phyloP scores from a whole-genome alignment of 768 basidiomycete genomes.

The Podaxis sp. region DNA sequence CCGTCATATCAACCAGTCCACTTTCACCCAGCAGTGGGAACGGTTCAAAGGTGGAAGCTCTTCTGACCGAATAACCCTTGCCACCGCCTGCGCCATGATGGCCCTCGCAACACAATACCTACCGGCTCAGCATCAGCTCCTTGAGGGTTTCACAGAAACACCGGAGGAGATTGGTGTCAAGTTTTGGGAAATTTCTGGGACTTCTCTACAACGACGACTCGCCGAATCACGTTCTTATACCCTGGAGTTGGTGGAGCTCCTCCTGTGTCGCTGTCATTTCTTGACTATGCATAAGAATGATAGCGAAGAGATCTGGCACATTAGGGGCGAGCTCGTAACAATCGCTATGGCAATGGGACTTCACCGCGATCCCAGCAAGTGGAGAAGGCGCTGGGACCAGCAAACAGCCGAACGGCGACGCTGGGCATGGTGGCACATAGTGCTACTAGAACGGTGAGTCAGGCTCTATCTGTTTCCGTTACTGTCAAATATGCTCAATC shows the following conservation, averaged over 20 bases:
- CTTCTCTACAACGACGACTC: constrained; percentile 61
- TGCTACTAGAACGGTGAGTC: constrained; percentile 72
- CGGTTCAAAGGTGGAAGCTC: constrained; percentile 68
- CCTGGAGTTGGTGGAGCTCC: constrained; percentile 74
- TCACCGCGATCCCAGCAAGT: constrained; percentile 83
- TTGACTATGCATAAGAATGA: constrained; percentile 72
- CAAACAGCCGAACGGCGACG: constrained; percentile 68
- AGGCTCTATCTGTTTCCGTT: constrained; percentile 12
- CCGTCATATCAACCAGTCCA: constrained; percentile 66
- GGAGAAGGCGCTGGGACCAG: constrained; percentile 60
- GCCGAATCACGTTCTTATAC: constrained; percentile 60
- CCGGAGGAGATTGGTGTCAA: constrained; percentile 62
- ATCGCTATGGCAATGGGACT: constrained; percentile 82
- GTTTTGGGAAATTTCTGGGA: constrained; percentile 69
- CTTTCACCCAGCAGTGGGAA: constrained; percentile 67
- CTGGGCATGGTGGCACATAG: constrained; percentile 92
- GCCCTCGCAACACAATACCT: constrained; percentile 74
- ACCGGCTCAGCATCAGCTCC: constrained; percentile 60
- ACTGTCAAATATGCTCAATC: constrained; percentile 14
- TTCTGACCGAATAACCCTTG: constrained; percentile 67
- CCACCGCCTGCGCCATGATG: constrained; percentile 75
- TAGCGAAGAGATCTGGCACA: constrained; percentile 79
- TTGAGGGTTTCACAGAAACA: constrained; percentile 48
- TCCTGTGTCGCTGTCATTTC: constrained; percentile 71
- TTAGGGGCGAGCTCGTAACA: constrained; percentile 70